Evolutionary conservation across 139 green algal genomes (phyloP).

Genomic region (Coelastrella sp.): DNA sequence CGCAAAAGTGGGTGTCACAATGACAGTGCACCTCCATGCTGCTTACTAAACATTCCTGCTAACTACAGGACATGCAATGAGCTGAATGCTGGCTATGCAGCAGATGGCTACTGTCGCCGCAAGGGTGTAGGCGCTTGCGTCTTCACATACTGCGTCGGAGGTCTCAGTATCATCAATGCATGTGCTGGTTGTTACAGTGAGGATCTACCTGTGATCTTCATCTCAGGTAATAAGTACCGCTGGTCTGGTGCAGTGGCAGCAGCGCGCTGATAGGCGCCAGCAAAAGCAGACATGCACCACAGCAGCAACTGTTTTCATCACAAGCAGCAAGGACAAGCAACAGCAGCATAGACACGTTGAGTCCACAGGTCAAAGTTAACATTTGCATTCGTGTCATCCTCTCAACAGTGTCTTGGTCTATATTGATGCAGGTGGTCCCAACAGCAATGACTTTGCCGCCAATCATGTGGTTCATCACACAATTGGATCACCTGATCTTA

Average conservation of each 20-base stretch:
- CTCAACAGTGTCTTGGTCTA: background rate
- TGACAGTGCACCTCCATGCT: background rate
- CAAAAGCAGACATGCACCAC: too few species aligned
- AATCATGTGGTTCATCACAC: conserved; percentile 86
- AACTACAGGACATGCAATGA: conserved; percentile 84
- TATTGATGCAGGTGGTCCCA: conserved; percentile 55
- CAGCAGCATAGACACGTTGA: too few species aligned
- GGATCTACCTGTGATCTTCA: conserved; percentile 46
- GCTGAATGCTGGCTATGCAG: conserved; percentile 89
- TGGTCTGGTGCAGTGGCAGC: too few species aligned
- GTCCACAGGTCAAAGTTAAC: too few species aligned
- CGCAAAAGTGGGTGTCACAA: too few species aligned
- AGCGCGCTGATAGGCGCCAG: background rate
- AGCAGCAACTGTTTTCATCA: too few species aligned
- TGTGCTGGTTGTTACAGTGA: conserved; percentile 44
- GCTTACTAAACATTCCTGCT: background rate
- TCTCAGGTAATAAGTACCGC: conserved; percentile 4
- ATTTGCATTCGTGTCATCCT: too few species aligned
- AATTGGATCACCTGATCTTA: conserved; percentile 71
- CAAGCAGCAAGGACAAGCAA: too few species aligned
- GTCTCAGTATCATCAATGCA: conserved; percentile 48
- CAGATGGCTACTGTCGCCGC: conserved; percentile 67
- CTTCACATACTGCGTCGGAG: conserved; percentile 81
- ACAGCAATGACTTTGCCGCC: conserved; percentile 79
- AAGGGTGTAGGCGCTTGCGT: conserved; percentile 69